A percentile compares a stretch with the other conserved stretches of the same genome.
Conservation (phyloP, 768 basidiomycete genomes). For the Collybia nuda region DNA sequence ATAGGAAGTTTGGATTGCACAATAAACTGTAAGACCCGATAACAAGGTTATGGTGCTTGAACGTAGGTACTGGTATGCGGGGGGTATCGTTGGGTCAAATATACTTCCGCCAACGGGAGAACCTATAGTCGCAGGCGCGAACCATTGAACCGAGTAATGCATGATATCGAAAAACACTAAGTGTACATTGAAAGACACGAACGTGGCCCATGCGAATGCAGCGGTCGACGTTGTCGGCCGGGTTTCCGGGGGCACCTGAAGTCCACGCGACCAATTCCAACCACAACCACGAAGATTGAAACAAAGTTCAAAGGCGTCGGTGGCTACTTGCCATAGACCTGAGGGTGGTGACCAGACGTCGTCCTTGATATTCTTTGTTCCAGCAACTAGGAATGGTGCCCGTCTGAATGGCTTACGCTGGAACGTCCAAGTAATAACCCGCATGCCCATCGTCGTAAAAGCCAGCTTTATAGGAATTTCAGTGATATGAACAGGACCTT, state of each 20-base stretch:
- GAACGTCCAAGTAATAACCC: slow-evolving; percentile 41
- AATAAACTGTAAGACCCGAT: slow-evolving; percentile 43
- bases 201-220: slow-evolving; percentile 35
- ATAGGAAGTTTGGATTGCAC: slow-evolving; percentile 43
- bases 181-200: slow-evolving; percentile 30
- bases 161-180: slow-evolving; percentile 42
- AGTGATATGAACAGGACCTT: too few species aligned
- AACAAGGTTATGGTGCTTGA: slow-evolving; percentile 43
- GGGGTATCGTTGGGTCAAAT: slow-evolving; percentile 36
- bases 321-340: slow-evolving; percentile 13
- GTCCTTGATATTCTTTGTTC: slow-evolving; percentile 9
- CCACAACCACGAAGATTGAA: slow-evolving; percentile 56
- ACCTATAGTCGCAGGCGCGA: slow-evolving; percentile 41
- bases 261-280: slow-evolving; percentile 57
- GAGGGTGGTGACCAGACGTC: slow-evolving; percentile 5
- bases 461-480: slow-evolving; percentile 26
- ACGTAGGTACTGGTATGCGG: slow-evolving; percentile 35
- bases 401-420: slow-evolving; percentile 31
- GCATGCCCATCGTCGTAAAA: slow-evolving; percentile 33
- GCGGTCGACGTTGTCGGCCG: slow-evolving; percentile 34
- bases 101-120: slow-evolving; percentile 39
- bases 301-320: slow-evolving; percentile 50
- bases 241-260: slow-evolving; percentile 40
- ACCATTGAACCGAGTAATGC: slow-evolving; percentile 45
- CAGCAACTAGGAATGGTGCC: slow-evolving; percentile 11